phyloP scores from a whole-genome alignment of 129 eudicot species.

The Tagetes erecta region DNA sequence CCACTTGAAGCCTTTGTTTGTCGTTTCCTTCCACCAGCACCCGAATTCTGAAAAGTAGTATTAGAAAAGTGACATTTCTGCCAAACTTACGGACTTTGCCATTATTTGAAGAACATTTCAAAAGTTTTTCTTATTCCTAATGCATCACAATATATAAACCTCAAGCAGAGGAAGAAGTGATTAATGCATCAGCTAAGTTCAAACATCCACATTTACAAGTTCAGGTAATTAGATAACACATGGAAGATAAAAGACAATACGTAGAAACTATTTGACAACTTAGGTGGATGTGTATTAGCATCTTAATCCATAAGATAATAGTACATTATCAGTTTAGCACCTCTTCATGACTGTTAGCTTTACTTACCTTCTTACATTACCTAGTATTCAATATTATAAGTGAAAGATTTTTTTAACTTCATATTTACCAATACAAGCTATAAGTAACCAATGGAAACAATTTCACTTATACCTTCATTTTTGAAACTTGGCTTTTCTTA shows the following conservation, averaged over 20 bases:
- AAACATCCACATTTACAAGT: not conserved
- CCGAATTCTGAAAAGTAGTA: conserved; percentile 54
- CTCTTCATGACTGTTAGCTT: not conserved
- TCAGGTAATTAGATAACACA: not conserved
- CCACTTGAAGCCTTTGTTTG: conserved; percentile 63
- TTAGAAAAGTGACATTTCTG: conserved; percentile 12
- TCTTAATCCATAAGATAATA: not conserved
- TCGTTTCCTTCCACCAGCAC: conserved; percentile 53
- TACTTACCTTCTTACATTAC: not conserved
- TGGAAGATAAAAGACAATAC: not conserved
- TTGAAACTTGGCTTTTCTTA: conserved; percentile 59
- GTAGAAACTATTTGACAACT: conserved; percentile 4
- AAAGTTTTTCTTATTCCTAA: not conserved
- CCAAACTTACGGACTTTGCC: conserved; percentile 6
- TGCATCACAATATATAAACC: not conserved
- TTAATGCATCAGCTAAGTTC: not conserved
- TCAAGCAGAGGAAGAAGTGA: not conserved
- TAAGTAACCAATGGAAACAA: not conserved
- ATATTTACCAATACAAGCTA: not conserved
- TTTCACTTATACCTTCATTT: conserved; percentile 54
- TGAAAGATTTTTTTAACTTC: not conserved
- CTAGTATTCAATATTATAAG: not conserved
- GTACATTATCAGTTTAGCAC: not conserved
- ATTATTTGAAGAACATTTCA: not conserved
- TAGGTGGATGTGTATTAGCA: not conserved